A percentile compares a stretch with the other conserved stretches of the same genome.
These are phyloP conservation scores for Pleurotus pulmonarius DNA, from an alignment of 768 basidiomycete genomes.

Conservation along the genomic window DNA sequence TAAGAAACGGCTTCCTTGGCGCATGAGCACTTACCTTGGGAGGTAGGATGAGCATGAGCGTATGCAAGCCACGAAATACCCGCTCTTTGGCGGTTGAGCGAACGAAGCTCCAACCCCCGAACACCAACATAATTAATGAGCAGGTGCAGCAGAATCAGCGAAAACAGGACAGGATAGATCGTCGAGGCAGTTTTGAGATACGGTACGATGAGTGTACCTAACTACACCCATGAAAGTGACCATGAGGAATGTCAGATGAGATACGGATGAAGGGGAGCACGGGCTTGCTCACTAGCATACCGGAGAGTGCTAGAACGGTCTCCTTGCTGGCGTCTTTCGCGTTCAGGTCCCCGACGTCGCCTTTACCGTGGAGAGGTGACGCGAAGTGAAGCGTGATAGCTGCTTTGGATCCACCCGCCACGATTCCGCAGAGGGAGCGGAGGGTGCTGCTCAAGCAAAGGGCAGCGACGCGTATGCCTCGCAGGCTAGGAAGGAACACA, in stretches of 20 bases:
- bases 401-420: constrained; percentile 67
- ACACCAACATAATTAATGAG: constrained; percentile 59
- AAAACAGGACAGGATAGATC: constrained; percentile 49
- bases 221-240: constrained; percentile 27
- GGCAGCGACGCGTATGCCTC: constrained; percentile 39
- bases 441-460: constrained; percentile 59
- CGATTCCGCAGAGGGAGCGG: constrained; percentile 58
- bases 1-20: too few relatives aligned
- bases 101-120: constrained; percentile 49
- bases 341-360: constrained; percentile 68
- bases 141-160: constrained; percentile 53
- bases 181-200: constrained; percentile 42
- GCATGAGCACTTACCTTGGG: too few relatives aligned
- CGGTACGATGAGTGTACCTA: constrained; percentile 57
- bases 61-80: constrained; percentile 49
- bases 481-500: constrained; percentile 15
- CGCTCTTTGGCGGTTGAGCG: constrained; percentile 59
- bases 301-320: constrained; percentile 62
- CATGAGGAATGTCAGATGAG: too few relatives aligned
- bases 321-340: constrained; percentile 74
- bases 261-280: too few relatives aligned
- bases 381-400: constrained; percentile 68
- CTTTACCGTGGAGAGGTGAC: constrained; percentile 41
- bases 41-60: constrained; percentile 15
- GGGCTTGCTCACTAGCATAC: constrained; percentile 52